Conservation (phyloP, 495 filamentous ascomycete species). For the Talaromyces ruber region DNA sequence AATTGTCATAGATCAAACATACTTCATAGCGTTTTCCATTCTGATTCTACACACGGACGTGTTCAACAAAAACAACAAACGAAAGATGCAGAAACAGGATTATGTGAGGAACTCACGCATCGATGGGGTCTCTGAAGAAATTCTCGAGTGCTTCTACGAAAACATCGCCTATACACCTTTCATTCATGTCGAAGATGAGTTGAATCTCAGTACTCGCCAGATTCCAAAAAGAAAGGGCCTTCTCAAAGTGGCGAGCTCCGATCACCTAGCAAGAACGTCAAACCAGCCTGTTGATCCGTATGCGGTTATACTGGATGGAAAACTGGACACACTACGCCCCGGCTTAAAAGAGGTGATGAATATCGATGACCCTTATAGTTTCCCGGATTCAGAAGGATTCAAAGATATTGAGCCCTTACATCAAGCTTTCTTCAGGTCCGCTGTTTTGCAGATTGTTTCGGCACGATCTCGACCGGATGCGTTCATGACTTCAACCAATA, state of each 20-base stretch:
- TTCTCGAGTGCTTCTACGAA: slow-evolving; percentile 93
- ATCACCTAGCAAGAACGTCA: slow-evolving; percentile 54
- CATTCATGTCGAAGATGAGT: slow-evolving; percentile 88
- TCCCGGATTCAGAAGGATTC: slow-evolving; percentile 63
- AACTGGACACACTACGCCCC: slow-evolving; percentile 72
- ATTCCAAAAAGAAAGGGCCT: slow-evolving; percentile 62
- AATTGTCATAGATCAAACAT: slow-evolving; percentile 64
- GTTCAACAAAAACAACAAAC: slow-evolving; percentile 99
- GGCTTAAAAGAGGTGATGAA: slow-evolving; percentile 85
- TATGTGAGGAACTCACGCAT: slow-evolving; percentile 91
- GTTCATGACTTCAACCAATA: slow-evolving; percentile 79
- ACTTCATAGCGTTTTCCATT: slow-evolving; percentile 95
- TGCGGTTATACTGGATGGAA: slow-evolving; percentile 81
- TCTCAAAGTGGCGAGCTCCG: slow-evolving; percentile 59
- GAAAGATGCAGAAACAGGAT: slow-evolving; percentile 95
- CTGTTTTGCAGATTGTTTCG: slow-evolving; percentile 88
- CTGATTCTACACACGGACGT: slow-evolving; percentile 95
- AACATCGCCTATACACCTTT: slow-evolving; percentile 98
- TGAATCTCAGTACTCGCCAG: slow-evolving; percentile 70
- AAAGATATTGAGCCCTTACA: slow-evolving; percentile 73
- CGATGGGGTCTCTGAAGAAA: slow-evolving; percentile 84
- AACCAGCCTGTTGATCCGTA: slow-evolving; percentile 94
- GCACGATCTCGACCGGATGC: slow-evolving; percentile 87
- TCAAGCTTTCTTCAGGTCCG: slow-evolving; percentile 81
- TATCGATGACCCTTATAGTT: slow-evolving; percentile 85